Conservation (phyloP, 2,329 filamentous ascomycete genomes). For the Aspergillus latus region DNA sequence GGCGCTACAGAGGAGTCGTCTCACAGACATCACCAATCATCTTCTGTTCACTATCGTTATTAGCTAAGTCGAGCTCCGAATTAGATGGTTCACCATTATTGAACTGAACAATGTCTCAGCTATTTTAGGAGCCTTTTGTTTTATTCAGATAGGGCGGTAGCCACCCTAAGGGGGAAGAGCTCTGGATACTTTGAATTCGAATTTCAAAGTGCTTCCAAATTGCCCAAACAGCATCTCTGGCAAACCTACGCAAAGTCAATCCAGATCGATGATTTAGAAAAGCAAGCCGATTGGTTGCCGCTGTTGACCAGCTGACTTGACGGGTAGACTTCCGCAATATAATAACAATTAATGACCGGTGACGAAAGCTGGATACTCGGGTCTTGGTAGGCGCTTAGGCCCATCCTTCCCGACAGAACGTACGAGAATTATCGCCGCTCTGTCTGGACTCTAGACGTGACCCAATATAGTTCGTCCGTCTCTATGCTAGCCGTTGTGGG, state of each 20-base stretch:
- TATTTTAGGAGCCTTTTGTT: background rate
- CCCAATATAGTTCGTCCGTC: background rate
- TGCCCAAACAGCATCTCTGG: too few relatives aligned
- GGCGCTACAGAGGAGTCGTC: background rate
- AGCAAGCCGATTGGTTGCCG: background rate
- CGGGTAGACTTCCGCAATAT: background rate
- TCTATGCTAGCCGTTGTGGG: background rate
- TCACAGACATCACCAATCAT: slow-evolving; percentile 1
- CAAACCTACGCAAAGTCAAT: background rate
- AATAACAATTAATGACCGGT: background rate
- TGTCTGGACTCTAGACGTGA: background rate
- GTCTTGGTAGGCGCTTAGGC: background rate
- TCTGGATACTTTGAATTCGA: background rate
- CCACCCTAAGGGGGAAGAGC: background rate
- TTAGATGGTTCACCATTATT: background rate
- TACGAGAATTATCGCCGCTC: background rate
- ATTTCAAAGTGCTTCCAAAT: too few relatives aligned
- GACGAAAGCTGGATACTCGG: background rate
- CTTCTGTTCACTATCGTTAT: background rate
- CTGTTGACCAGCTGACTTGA: background rate
- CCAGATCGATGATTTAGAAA: background rate
- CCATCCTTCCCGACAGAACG: background rate
- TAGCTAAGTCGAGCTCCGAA: background rate
- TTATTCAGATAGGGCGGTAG: background rate
- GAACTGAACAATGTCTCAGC: background rate